Evolutionary conservation across 139 green algal genomes (phyloP), one percentile per base, ranked within the genome.

Genomic region (Ostreobium quekettii): DNA sequence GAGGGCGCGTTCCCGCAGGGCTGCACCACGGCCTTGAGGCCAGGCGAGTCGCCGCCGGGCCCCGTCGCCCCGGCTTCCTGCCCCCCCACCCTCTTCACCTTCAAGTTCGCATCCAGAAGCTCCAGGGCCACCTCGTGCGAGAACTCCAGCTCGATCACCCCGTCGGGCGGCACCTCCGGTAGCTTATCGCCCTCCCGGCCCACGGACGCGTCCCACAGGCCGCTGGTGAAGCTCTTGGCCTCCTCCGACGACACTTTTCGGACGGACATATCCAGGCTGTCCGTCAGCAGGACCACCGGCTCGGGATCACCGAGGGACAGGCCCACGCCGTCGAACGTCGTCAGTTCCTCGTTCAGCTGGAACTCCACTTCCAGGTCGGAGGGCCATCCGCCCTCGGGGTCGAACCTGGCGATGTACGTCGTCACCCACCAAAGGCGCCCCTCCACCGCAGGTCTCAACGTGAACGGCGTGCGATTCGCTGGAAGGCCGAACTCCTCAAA

Each of bases 371-470:
- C 64, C 26, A 85, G 70, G 61, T 87, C 81, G 0, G 71, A 73
- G 35, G 81, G 78, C 78, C 78, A 87, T n/a, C 74, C 65, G 0
- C 67, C 59, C 2, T 65, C 29, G 0, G 78, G 76, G 57, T 87
- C 81, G 29, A 75, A 85, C 24, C 81, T 67, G n/a, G 74, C 71
- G 49, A 87, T 85, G 66, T 66, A 80, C 47, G 78, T 87, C 37
- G 81, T 85, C 0, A 83, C 81, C 81, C 81, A 87, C 8, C 81
- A 72, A 37, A 76, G 65, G 49, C 72, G 65, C 2, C 76, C 81
- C 1, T 72, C 72, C 30, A 71, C 31, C 0, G 56, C 64, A 24
- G 59, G 59, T 19, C 8, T 19, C 35, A 85, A 42, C 6, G 11
- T 76, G 64, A 87, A 87, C 0, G 81, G 78, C n/a, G n/a, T n/a